These are phyloP conservation scores for Kodamaea alishanica DNA, from an alignment of 1,139 yeast species.

Conservation along the genomic window DNA sequence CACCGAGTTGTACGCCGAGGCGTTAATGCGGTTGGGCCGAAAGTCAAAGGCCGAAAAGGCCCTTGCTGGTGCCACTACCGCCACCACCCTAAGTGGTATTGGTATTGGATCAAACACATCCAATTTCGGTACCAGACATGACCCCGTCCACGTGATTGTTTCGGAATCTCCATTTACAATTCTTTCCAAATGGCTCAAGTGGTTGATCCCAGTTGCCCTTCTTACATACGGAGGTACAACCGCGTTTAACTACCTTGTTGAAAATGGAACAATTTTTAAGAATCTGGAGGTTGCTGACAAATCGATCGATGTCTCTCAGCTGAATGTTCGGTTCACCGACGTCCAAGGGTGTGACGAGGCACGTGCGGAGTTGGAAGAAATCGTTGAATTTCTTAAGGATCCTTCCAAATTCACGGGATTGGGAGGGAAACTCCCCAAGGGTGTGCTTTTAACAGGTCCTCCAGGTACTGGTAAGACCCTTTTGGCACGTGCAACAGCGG, in stretches of 20 bases:
- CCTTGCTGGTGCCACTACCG: constrained; percentile 25
- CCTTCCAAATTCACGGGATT: constrained; percentile 94
- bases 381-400: constrained; percentile 92
- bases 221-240: constrained; percentile 70
- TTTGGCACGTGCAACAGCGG: constrained; percentile 97
- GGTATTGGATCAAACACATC: constrained; percentile 27
- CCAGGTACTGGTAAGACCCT: constrained; percentile 99
- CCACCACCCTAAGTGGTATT: constrained; percentile 17
- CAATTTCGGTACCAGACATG: constrained; percentile 51
- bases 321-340: constrained; percentile 85
- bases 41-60: constrained; percentile 69
- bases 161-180: constrained; percentile 78
- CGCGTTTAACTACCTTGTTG: constrained; percentile 75
- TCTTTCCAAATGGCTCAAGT: constrained; percentile 82
- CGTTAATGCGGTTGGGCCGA: constrained; percentile 74
- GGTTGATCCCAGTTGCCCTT: constrained; percentile 80
- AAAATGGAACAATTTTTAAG: constrained; percentile 79
- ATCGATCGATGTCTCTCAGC: constrained; percentile 78
- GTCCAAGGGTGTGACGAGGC: constrained; percentile 99
- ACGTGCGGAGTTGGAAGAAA: constrained; percentile 92
- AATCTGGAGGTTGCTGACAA: constrained; percentile 72
- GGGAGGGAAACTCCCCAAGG: constrained; percentile 97
- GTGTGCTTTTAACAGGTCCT: constrained; percentile 95
- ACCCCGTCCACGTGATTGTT: constrained; percentile 88
- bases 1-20: constrained; percentile 71